Evolutionary conservation across 2,329 filamentous ascomycete genomes (phyloP).

Genomic region (Pestalotiopsis sp.): DNA sequence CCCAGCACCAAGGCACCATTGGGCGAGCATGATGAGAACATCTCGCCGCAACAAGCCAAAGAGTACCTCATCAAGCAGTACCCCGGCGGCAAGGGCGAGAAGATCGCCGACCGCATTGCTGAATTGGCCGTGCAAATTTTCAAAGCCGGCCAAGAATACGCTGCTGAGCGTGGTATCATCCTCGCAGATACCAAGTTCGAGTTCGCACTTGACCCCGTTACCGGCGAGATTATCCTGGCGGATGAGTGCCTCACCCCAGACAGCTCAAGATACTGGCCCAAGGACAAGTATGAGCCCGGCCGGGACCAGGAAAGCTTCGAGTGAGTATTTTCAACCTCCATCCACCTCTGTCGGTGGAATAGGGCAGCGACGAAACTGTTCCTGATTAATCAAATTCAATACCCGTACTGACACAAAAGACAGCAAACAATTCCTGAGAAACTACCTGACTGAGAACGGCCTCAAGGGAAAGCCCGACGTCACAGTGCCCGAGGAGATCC

Average conservation of each 20-base stretch:
- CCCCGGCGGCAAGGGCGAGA: slow-evolving; percentile 60
- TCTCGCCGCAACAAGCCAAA: slow-evolving; percentile 66
- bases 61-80: slow-evolving; percentile 26
- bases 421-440: slow-evolving; percentile 82
- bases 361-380: no score
- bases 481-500: slow-evolving; percentile 71
- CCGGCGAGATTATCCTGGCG: slow-evolving; percentile 70
- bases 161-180: slow-evolving; percentile 68
- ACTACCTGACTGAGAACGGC: slow-evolving; percentile 76
- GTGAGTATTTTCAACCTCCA: not conserved
- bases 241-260: slow-evolving; percentile 86
- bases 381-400: not conserved
- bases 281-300: slow-evolving; percentile 71
- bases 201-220: slow-evolving; percentile 68
- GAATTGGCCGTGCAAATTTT: slow-evolving; percentile 67
- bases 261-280: slow-evolving; percentile 85
- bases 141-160: slow-evolving; percentile 62
- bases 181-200: slow-evolving; percentile 74
- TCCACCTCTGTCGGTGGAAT: not conserved
- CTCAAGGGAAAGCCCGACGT: slow-evolving; percentile 77
- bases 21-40: slow-evolving; percentile 84
- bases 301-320: slow-evolving; percentile 74
- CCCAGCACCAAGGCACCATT: slow-evolving; percentile 84
- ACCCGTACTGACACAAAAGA: not conserved
- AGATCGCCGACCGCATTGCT: slow-evolving; percentile 66